Conservation (phyloP, 257 asterid species). For the Penstemon barbatus region DNA sequence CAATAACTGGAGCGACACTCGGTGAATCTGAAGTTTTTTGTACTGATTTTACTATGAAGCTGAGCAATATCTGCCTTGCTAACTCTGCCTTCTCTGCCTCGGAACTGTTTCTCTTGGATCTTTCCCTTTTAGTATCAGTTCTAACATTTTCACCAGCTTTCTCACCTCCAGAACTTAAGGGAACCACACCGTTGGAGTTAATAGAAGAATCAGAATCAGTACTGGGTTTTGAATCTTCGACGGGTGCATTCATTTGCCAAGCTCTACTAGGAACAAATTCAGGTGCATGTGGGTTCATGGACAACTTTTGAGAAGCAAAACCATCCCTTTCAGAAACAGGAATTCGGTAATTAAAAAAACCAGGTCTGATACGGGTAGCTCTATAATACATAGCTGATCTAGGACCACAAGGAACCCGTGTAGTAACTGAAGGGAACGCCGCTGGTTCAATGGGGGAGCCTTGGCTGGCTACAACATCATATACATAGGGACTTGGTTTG, state of each 20-base stretch:
- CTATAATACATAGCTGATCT: conserved; percentile 81
- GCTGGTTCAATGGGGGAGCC: conserved; percentile 57
- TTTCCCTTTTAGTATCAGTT: conserved; percentile 33
- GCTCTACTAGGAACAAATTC: conserved; percentile 79
- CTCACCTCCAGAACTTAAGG: conserved; percentile 44
- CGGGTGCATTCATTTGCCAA: conserved; percentile 45
- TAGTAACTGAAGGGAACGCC: conserved; percentile 77
- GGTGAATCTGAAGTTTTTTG: conserved; percentile 64
- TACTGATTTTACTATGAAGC: conserved; percentile 93
- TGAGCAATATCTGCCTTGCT: conserved; percentile 87
- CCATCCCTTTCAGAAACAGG: conserved; percentile 51
- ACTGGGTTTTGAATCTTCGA: conserved; percentile 49
- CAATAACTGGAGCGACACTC: conserved; percentile 34
- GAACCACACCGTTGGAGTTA: conserved; percentile 37
- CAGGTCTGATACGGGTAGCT: conserved; percentile 57
- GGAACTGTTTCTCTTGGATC: conserved; percentile 48
- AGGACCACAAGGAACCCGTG: conserved; percentile 95
- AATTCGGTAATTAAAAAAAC: conserved; percentile 55
- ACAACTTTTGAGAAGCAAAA: conserved; percentile 39
- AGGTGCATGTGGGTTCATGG: conserved; percentile 95
- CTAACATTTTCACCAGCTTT: conserved; percentile 40
- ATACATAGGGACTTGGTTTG: conserved; percentile 76
- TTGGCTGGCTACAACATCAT: conserved; percentile 67
- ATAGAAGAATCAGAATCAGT: conserved; percentile 44
- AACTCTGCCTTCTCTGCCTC: conserved; percentile 82